phyloP scores from a whole-genome alignment of 805 yeast species.

The Lipomyces chichibuensis region DNA sequence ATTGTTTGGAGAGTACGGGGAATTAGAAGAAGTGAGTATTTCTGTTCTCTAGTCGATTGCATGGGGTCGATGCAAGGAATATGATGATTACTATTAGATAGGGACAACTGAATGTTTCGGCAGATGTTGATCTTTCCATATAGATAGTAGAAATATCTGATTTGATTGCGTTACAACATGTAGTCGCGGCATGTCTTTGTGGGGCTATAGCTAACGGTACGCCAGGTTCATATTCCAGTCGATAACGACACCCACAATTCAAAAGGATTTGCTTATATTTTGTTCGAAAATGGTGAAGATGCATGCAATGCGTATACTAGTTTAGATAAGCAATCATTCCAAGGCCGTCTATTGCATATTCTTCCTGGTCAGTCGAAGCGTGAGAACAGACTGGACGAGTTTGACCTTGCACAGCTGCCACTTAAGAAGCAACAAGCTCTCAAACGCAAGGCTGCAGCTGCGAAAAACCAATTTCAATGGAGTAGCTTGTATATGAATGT shows the following conservation, averaged over 20 bases:
- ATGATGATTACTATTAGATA: conserved; percentile 36
- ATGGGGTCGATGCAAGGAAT: neutral
- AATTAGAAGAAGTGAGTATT: conserved; percentile 59
- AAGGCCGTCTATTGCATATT: conserved; percentile 89
- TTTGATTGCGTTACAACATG: neutral
- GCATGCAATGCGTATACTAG: conserved; percentile 75
- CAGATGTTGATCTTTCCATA: conserved; percentile 35
- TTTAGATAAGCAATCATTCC: conserved; percentile 86
- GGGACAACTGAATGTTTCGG: conserved; percentile 39
- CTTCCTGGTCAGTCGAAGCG: conserved; percentile 83
- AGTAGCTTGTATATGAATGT: conserved; percentile 83
- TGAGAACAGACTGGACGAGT: conserved; percentile 83
- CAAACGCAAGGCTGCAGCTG: conserved; percentile 79
- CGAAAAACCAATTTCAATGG: conserved; percentile 90
- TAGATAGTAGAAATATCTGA: conserved; percentile 36
- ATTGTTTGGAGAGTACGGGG: conserved; percentile 70
- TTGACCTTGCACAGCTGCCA: conserved; percentile 87
- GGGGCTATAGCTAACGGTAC: neutral
- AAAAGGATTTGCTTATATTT: conserved; percentile 89
- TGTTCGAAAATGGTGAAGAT: conserved; percentile 65
- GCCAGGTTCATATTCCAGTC: conserved; percentile 77
- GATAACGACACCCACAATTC: conserved; percentile 89
- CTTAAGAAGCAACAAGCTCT: conserved; percentile 87
- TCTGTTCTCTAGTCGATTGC: neutral
- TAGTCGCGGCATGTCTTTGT: neutral